A percentile compares a stretch with the other conserved stretches of the same genome.
phyloP scores from a whole-genome alignment of 1,139 yeast species.

The Taphrina confusa region DNA sequence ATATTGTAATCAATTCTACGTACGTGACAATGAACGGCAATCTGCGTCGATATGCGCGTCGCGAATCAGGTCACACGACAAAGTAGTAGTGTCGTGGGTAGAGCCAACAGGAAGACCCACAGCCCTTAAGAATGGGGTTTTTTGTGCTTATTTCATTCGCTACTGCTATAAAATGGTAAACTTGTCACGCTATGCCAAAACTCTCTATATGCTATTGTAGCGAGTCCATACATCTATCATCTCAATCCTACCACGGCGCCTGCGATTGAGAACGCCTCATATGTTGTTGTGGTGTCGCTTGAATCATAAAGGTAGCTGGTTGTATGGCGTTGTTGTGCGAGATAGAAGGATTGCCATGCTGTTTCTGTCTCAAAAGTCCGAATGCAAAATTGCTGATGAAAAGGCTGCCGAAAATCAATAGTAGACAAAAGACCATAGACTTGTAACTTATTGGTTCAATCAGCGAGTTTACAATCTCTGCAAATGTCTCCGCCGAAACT shows the following conservation, averaged over 20 bases:
- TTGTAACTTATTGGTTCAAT: conserved; percentile 75
- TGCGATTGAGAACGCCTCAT: not conserved
- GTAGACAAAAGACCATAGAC: conserved; percentile 50
- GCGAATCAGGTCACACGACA: too few relatives aligned
- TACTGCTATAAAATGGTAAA: too few relatives aligned
- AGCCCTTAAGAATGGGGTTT: too few relatives aligned
- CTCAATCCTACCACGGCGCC: not conserved
- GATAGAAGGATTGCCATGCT: not conserved
- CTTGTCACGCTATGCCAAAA: too few relatives aligned
- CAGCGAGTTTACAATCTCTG: conserved; percentile 77
- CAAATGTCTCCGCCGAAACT: conserved; percentile 78
- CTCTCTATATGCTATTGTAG: too few relatives aligned
- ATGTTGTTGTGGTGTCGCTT: conserved; percentile 28
- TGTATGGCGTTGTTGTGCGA: not conserved
- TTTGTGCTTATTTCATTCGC: too few relatives aligned
- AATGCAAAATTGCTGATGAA: conserved; percentile 41
- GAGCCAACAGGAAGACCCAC: too few relatives aligned
- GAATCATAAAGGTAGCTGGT: conserved; percentile 32
- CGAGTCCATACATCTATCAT: too few relatives aligned
- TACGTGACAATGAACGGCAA: too few relatives aligned
- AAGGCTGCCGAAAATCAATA: conserved; percentile 42
- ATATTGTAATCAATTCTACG: too few relatives aligned
- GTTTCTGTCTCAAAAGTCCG: conserved; percentile 37
- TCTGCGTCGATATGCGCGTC: too few relatives aligned
- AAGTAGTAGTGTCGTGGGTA: too few relatives aligned